These are phyloP conservation scores for Rhizopogon rudus DNA, from an alignment of 768 basidiomycete species.

Conservation along the genomic window DNA sequence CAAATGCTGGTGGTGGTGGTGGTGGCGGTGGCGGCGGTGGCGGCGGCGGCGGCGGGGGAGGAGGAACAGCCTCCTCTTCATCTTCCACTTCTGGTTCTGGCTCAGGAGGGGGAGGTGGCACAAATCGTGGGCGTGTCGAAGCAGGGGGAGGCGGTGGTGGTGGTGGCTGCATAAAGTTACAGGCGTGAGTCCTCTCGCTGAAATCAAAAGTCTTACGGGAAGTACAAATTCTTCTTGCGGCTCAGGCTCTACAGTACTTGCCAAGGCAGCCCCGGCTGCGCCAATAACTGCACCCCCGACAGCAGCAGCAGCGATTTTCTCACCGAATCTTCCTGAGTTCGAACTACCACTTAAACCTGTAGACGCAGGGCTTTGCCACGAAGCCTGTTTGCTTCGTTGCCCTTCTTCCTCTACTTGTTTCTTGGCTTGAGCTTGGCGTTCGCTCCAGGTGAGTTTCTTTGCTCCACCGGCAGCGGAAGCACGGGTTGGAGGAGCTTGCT, in stretches of 20 bases:
- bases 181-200: not conserved
- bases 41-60: constrained; percentile 13
- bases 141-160: constrained; percentile 25
- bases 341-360: constrained; percentile 31
- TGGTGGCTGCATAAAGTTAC: constrained; percentile 14
- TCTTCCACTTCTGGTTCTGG: constrained; percentile 17
- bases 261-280: constrained; percentile 19
- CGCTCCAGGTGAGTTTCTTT: constrained; percentile 91
- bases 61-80: constrained; percentile 17
- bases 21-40: constrained; percentile 29
- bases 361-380: constrained; percentile 35
- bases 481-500: constrained; percentile 23
- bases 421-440: constrained; percentile 89
- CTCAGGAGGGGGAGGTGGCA: constrained; percentile 11
- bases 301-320: constrained; percentile 22
- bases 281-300: constrained; percentile 29
- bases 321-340: constrained; percentile 34
- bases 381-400: constrained; percentile 53
- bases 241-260: constrained; percentile 18
- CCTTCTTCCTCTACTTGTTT: constrained; percentile 81
- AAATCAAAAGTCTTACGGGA: constrained; percentile 20
- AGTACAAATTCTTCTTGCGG: constrained; percentile 24
- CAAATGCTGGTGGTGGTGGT: too few relatives aligned
- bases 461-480: constrained; percentile 25
- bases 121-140: constrained; percentile 13